Base-by-base conservation (phyloP, 371 early-diverging fungal species). In the Dipsacomyces acuminosporus region DNA sequence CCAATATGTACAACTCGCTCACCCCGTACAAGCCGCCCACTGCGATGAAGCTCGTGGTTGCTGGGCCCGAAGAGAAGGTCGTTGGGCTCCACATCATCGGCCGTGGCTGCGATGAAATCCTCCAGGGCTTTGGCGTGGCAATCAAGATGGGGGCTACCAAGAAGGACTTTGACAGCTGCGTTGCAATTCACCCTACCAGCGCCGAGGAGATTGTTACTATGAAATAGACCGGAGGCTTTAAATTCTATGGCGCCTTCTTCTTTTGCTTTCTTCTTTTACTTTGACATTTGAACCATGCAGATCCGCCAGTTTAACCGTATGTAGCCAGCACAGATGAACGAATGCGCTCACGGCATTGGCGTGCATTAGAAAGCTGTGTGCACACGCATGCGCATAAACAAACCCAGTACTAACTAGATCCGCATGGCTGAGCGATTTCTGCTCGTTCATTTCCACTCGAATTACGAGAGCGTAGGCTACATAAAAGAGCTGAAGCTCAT, bases 131-230 rank as follows among this genome's bases (percentile, higher is more conserved):
- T 70, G 84, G 83, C 57, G 88, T 88, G 25, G 89, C 87, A n/a
- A 73, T 89, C 52, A 83, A 86, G 72, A 91, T 89, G 88, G 93
- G 94, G 7, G 94, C 97, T n/a, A 94, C 94, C 54, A 96, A 95
- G 77, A 83, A 80, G 13, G 94, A 98, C 67, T 89, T 99, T 72
- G 94, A 95, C 73, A 83, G 72, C 64, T 88, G 89, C 43, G 94
- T 99, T 26, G 97, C 97, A n/a, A 94, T 98, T 56, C 99, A 99
- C 72, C 99, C 99, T 20, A 96, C 97, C n/a, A 91, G 93, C 51
- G 85, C 89, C 14, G 99, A 99, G 70, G 99, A 89, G 71, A 59
- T 89, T 64, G 89, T 89, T 26, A 82, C 80, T 18, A 58, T 72
- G 72, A 53, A 58, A 38, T 71, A 58, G 40, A n/a, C n/a, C n/a